These are phyloP conservation scores for Glycine tomentella DNA, from an alignment of 306 rosid genomes.

Conservation along the genomic window DNA sequence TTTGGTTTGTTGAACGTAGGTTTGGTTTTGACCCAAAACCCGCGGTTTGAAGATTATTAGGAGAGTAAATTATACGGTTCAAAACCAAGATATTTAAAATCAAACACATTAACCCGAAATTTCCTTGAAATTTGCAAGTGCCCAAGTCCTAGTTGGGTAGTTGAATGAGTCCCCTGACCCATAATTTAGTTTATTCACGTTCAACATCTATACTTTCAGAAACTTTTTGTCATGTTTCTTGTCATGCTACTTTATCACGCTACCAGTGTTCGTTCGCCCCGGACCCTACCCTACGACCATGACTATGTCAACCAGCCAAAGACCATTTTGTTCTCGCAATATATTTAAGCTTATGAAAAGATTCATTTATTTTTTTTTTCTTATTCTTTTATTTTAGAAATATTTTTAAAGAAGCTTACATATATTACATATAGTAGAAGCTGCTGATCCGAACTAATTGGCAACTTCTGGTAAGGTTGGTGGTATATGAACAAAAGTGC, in stretches of 20 bases:
- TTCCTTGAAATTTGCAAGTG: constrained; percentile 22
- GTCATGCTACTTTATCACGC: not conserved
- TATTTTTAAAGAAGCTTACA: too few relatives aligned
- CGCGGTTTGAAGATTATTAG: constrained; percentile 30
- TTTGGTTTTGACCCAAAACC: constrained; percentile 24
- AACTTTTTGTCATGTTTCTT: constrained; percentile 7
- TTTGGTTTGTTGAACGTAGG: not conserved
- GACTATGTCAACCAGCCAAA: constrained; percentile 17
- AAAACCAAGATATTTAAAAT: not conserved
- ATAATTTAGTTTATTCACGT: constrained; percentile 21
- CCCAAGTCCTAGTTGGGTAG: not conserved
- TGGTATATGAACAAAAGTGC: constrained; percentile 33
- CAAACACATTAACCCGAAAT: not conserved
- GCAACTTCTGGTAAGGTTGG: not conserved
- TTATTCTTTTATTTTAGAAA: too few relatives aligned
- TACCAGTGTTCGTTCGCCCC: not conserved
- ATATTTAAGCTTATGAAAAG: too few relatives aligned
- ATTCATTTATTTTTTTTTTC: too few relatives aligned
- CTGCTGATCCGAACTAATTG: not conserved
- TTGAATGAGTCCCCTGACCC: constrained; percentile 50
- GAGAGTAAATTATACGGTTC: constrained; percentile 11
- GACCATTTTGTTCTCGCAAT: not conserved
- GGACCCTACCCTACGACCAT: not conserved
- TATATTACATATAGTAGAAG: too few relatives aligned
- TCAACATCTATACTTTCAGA: not conserved